Evolutionary conservation across 164 flowering plant species (phyloP).

Genomic region (Magnolia sinica): DNA sequence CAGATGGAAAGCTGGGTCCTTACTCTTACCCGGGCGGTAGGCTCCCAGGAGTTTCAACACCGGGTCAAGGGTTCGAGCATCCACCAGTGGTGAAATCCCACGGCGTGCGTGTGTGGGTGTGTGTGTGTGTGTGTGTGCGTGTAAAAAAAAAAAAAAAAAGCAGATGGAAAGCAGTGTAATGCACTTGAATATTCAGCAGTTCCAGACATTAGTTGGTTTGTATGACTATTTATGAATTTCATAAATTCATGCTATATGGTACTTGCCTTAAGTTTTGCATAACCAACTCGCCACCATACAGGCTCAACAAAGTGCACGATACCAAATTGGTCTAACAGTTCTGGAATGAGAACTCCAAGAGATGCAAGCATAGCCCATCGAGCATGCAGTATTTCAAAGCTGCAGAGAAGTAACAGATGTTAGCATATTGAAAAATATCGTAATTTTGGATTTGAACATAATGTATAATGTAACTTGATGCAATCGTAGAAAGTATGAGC

Average conservation of each 20-base stretch:
- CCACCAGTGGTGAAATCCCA: no score
- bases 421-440: background rate
- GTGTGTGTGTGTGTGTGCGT: no score
- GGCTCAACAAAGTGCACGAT: slow-evolving; percentile 83
- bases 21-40: no score
- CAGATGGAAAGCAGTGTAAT: background rate
- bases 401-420: slow-evolving; percentile 24
- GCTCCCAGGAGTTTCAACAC: no score
- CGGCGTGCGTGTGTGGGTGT: no score
- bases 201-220: background rate
- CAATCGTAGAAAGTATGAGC: no score
- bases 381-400: slow-evolving; percentile 93
- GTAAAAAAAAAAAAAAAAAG: no score
- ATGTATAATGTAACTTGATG: no score
- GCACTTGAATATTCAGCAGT: background rate
- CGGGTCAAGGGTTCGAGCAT: no score
- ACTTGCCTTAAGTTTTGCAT: slow-evolving; percentile 82
- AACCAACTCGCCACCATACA: slow-evolving; percentile 99
- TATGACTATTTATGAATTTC: background rate
- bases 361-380: slow-evolving; percentile 99
- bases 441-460: background rate
- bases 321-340: slow-evolving; percentile 61
- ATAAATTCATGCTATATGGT: background rate
- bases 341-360: slow-evolving; percentile 89
- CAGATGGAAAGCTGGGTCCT: background rate